Evolutionary conservation across 1,284 basidiomycete species (phyloP).

Genomic region (Veloboletus limbatus): DNA sequence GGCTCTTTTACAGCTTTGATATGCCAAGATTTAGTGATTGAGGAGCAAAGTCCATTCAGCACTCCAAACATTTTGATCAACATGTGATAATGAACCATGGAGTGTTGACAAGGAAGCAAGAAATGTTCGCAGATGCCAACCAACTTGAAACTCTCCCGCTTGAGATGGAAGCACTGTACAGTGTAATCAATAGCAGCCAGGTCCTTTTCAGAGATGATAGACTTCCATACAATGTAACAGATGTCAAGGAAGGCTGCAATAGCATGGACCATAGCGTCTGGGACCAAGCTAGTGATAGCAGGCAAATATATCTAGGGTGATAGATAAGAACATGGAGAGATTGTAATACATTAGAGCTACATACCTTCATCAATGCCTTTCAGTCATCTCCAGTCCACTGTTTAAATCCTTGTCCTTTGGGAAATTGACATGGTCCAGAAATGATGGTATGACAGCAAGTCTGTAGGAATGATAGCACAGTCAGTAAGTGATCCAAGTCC

Average conservation of each 20-base stretch:
- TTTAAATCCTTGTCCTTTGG: conserved; percentile 9
- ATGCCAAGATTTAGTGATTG: conserved; percentile 7
- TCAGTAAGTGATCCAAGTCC: neutral
- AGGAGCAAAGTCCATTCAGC: conserved; percentile 1
- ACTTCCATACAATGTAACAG: conserved; percentile 21
- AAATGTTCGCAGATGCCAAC: conserved; percentile 7
- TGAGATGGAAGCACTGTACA: conserved; percentile 9
- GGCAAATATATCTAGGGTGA: conserved; percentile 11
- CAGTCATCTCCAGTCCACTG: conserved; percentile 16
- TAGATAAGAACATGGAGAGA: too few relatives aligned
- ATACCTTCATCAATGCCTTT: conserved; percentile 18
- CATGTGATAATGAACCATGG: conserved; percentile 10
- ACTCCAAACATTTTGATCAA: conserved; percentile 11
- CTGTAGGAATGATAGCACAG: neutral
- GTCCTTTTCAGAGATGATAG: conserved; percentile 6
- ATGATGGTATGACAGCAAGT: conserved; percentile 6
- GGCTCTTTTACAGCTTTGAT: conserved; percentile 18
- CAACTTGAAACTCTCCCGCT: conserved; percentile 9
- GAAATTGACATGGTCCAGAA: conserved; percentile 6
- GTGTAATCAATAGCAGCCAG: conserved; percentile 17
- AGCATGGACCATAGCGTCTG: conserved; percentile 5
- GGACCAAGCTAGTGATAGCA: conserved; percentile 12
- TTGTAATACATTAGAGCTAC: neutral
- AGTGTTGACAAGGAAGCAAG: conserved; percentile 25
- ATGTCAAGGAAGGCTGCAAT: conserved; percentile 21